Base-by-base conservation (phyloP, 2,329 filamentous ascomycete genomes). In the Tolypocladium guangdongense region DNA sequence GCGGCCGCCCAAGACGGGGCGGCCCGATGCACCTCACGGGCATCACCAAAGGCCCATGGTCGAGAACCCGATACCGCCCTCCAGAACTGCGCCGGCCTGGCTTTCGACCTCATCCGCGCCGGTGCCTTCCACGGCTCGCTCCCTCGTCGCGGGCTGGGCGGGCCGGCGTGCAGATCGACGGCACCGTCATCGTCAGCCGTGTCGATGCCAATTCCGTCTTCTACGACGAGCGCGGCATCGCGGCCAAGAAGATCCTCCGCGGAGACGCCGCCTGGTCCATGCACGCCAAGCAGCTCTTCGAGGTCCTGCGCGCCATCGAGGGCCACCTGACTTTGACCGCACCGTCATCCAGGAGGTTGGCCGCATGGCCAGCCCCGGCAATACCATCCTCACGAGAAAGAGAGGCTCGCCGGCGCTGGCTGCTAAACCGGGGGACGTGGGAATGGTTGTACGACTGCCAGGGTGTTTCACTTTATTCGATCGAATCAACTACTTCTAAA, bases 151-250 rank as follows among this genome's bases (percentile, higher is more conserved):
- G 6, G 82, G 82, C 12, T 81, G n/a, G n/a, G n/a, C n/a, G 90
- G 65, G 86, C 85, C 1, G 87, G 88, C 14, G 78, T 91, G 0
- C 86, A 90, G 58, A 76, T 91, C n/a, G 88, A 92, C 59, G 88
- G 88, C 2, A 91, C 88, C 0, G 77, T 92, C 20, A 76, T 92
- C 43, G 83, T 91, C 50, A 84, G 88, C 62, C 78, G 88, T 24
- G 81, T 78, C 0, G 88, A 90, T 59, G 88, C 90, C 63, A 93
- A 93, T 63, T 83, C 87, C 56, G 77, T 80, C 11, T 92, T 92
- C 60, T 93, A 91, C 64, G 81, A 82, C 18, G 77, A 88, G 56
- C 63, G 63, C 14, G 62, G 63, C n/a, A 71, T 74, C 47, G 61
- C 66, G 0, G 66, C 69, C 7, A 58, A 64, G 51, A 65, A 58